phyloP scores from a whole-genome alignment of 2,329 filamentous ascomycete species.

The Fusarium euwallaceae region DNA sequence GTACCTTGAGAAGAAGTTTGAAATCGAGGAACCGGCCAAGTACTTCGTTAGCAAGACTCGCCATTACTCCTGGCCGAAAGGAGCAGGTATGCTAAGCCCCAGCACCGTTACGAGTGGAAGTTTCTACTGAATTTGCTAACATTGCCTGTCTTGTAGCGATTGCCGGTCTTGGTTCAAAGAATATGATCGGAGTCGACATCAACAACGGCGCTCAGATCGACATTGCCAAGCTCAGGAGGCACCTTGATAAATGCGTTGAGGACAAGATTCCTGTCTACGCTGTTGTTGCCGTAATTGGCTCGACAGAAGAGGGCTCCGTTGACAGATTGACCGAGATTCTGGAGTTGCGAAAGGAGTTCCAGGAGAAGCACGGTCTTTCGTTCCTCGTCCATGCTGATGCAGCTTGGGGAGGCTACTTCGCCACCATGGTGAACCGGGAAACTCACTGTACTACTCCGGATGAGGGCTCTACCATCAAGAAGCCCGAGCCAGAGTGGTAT shows the following conservation, averaged over 20 bases:
- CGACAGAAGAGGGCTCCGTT: constrained; percentile 62
- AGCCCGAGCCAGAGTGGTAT: constrained; percentile 52
- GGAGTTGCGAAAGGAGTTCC: constrained; percentile 55
- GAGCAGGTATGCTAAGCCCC: constrained; percentile 52
- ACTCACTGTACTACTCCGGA: constrained; percentile 29
- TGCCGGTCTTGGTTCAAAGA: constrained; percentile 58
- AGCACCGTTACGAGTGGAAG: background rate
- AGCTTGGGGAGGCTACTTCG: constrained; percentile 65
- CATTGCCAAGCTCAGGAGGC: constrained; percentile 48
- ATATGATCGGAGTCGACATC: constrained; percentile 56
- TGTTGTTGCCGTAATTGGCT: constrained; percentile 61
- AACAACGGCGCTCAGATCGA: constrained; percentile 57
- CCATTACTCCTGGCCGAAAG: constrained; percentile 65
- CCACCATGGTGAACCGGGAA: constrained; percentile 56
- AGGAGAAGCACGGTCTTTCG: constrained; percentile 56
- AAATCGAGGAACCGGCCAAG: constrained; percentile 48
- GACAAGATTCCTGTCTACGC: constrained; percentile 54
- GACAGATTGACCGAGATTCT: constrained; percentile 57
- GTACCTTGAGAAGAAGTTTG: constrained; percentile 51
- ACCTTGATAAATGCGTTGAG: constrained; percentile 49
- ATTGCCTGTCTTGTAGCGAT: constrained; percentile 49
- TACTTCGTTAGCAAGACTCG: constrained; percentile 57
- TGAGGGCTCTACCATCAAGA: background rate
- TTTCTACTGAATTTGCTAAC: background rate
- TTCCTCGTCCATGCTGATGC: constrained; percentile 63